Evolutionary conservation across 1,284 basidiomycete genomes (phyloP).

Genomic region (Puccinia horiana): DNA sequence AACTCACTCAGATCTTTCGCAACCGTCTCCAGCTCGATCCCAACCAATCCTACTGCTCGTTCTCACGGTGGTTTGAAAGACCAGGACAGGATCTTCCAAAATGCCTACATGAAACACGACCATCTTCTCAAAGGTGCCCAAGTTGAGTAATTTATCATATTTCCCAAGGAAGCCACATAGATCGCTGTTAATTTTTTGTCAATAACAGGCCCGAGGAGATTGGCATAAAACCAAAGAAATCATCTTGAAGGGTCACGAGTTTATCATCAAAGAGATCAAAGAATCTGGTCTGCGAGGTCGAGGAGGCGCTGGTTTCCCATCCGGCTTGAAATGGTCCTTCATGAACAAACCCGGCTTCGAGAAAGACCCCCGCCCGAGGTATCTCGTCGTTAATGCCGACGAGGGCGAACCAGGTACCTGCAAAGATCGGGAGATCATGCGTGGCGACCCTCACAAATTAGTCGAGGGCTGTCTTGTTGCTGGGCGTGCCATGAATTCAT

Average conservation of each 20-base stretch:
- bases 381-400: conserved; percentile 96
- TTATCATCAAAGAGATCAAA: conserved; percentile 95
- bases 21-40: conserved; percentile 48
- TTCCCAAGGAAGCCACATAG: background rate
- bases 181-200: background rate
- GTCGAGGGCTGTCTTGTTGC: conserved; percentile 96
- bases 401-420: conserved; percentile 99
- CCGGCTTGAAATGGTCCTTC: conserved; percentile 93
- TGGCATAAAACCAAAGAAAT: conserved; percentile 99
- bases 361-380: conserved; percentile 87
- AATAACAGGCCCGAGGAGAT: conserved; percentile 77
- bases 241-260: conserved; percentile 88
- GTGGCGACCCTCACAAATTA: conserved; percentile 97
- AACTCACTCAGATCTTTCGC: conserved; percentile 40
- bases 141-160: conserved; percentile 60
- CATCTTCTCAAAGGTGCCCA: conserved; percentile 84
- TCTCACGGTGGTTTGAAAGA: conserved; percentile 74
- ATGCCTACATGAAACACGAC: conserved; percentile 79
- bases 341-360: conserved; percentile 99
- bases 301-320: conserved; percentile 95
- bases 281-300: conserved; percentile 93
- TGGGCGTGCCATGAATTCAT: conserved; percentile 97
- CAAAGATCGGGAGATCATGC: conserved; percentile 97
- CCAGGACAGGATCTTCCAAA: conserved; percentile 70
- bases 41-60: conserved; percentile 14